Evolutionary conservation across 176 grass and related monocot genomes (phyloP), one percentile per base, ranked within the genome.

Genomic region (Phoenix roebelenii): DNA sequence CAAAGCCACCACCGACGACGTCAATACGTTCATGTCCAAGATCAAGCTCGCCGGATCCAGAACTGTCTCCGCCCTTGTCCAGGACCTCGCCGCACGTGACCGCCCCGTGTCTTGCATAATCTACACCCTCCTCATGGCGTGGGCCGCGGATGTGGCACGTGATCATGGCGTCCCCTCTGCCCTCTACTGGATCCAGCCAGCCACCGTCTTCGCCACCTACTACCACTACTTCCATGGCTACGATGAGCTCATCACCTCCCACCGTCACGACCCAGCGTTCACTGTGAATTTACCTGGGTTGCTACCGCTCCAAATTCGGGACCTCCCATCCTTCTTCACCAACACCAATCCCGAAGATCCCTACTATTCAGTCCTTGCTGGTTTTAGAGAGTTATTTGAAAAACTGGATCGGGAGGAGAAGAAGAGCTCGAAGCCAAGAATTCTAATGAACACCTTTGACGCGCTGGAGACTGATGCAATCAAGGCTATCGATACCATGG

Each of bases 391-490:
- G 16, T 55, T 79, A 51, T 12, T 92, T 59, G 73, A 64, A 16
- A 26, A 0, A 9, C 58, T 87, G 39, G 75, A 78, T 5, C 25
- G 57, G n/a, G 50, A 32, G 67, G 49, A 2, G 15, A 3, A 32
- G 15, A 3, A 25, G 18, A 78, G 57, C 1, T 54, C 55, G 51
- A 72, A 62, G 9, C 73, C 75, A 6, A 73, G 58, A 53, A 59
- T 95, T 32, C 72, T 89, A 63, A 69, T 66, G 51, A 95, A 95
- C 74, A 83, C 90, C 19, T 86, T 80, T 52, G 79, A 95, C 0
- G 76, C 68, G 23, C 39, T 89, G 50, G 90, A 95, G 64, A 49
- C 55, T 15, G 76, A 80, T 15, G 77, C 51, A 0, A 32, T 86
- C 20, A 61, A 54, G 28, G 69, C 70, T 15, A 61, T 78, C 4